These are phyloP conservation scores for Naematelia encephala DNA, from an alignment of 768 basidiomycete species.

Conservation along the genomic window DNA sequence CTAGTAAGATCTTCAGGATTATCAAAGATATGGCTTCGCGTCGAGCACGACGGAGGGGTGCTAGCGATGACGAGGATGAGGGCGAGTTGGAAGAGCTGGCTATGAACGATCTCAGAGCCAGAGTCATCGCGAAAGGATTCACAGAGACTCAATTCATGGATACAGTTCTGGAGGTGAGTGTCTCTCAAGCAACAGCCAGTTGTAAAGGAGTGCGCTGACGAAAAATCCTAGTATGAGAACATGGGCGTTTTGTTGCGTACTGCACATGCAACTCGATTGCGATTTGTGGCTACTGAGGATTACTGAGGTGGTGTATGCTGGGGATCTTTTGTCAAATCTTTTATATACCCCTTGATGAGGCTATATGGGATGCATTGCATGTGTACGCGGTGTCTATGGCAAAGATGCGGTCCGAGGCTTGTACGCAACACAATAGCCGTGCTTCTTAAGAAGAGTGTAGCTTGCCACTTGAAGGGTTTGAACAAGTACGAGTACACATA, in stretches of 20 bases:
- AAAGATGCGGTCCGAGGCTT: too few relatives aligned
- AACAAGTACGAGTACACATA: too few relatives aligned
- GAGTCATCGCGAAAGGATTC: slow-evolving; percentile 80
- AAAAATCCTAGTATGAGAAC: slow-evolving; percentile 70
- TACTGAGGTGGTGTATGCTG: slow-evolving; percentile 2
- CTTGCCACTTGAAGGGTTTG: too few relatives aligned
- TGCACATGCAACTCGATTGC: slow-evolving; percentile 77
- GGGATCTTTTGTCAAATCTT: too few relatives aligned
- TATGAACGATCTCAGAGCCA: slow-evolving; percentile 81
- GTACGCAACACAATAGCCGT: too few relatives aligned
- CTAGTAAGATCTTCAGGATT: slow-evolving; percentile 82
- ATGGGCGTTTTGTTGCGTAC: slow-evolving; percentile 75
- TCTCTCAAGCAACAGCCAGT: background rate
- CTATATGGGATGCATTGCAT: too few relatives aligned
- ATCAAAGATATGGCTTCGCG: slow-evolving; percentile 76
- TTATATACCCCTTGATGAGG: too few relatives aligned
- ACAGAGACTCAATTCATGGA: slow-evolving; percentile 88
- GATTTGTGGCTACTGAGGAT: slow-evolving; percentile 55
- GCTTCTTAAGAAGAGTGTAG: too few relatives aligned
- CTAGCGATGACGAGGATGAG: slow-evolving; percentile 63
- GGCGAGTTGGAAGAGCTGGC: slow-evolving; percentile 64
- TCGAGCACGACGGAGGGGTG: slow-evolving; percentile 65
- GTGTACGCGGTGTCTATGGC: too few relatives aligned
- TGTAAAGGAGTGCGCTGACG: slow-evolving; percentile 5
- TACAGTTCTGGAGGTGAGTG: slow-evolving; percentile 70